Evolutionary conservation across 2,329 filamentous ascomycete genomes (phyloP), one percentile per base, ranked within the genome.

Genomic region (Corynespora cassiicola): DNA sequence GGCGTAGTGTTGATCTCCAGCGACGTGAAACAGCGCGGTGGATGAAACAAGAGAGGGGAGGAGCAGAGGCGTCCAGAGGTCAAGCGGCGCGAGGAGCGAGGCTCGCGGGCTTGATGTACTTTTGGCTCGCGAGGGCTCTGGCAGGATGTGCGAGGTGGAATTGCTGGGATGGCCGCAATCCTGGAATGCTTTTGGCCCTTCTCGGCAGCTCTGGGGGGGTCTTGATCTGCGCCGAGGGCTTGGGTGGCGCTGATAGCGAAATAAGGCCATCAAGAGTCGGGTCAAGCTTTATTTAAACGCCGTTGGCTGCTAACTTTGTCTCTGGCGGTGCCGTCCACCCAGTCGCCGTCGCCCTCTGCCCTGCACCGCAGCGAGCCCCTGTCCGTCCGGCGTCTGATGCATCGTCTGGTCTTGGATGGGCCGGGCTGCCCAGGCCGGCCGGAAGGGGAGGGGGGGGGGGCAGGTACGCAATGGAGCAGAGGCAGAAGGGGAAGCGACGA

Each of bases 271-370:
- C 56, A 54, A 54, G 51, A 49, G 59, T 55, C 56, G 54, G 44
- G 54, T 55, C 61, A 65, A 67, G 63, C 62, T 67, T 66, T 67
- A 54, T 58, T 59, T 56, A 57, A 58, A 62, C 55, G 58, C 58
- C 56, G 58, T 56, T 63, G 52, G 47, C 51, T 56, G 50, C 48
- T 46, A 45, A 42, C 51, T 51, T 45, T 47, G 50, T 47, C 50
- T 40, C 12, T n/a, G 27, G 29, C 25, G 17, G n/a, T 14, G 25
- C 38, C 27, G 18, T n/a, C 18, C 14, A 7, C 8, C 19, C 18
- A 19, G 31, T 21, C 31, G 21, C 29, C 7, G 8, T 8, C 18
- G 14, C 18, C 26, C 29, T 21, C 36, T 14, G 14, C 10, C 11
- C 11, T 4, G 19, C 21, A 22, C n/a, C n/a, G n/a, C n/a, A n/a